These are phyloP conservation scores for Aplosporella prunicola DNA, from an alignment of 2,329 filamentous ascomycete genomes.

Conservation along the genomic window DNA sequence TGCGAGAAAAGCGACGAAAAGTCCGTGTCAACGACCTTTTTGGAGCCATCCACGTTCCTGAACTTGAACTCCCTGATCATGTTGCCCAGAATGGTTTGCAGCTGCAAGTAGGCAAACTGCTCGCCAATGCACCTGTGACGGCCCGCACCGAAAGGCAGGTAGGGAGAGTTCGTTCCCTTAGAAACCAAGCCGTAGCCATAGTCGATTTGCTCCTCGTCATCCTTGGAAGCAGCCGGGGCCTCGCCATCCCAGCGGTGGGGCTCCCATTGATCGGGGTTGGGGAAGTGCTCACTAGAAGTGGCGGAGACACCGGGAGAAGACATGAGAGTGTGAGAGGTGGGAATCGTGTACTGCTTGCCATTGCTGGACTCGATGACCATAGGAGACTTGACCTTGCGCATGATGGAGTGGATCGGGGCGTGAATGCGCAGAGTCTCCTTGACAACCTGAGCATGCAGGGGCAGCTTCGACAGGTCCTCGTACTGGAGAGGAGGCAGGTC, in stretches of 20 bases:
- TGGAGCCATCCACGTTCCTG: slow-evolving; percentile 61
- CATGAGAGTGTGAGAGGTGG: slow-evolving; percentile 70
- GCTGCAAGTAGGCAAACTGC: slow-evolving; percentile 88
- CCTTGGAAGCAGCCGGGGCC: slow-evolving; percentile 28
- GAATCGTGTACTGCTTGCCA: slow-evolving; percentile 74
- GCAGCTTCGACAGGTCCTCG: slow-evolving; percentile 68
- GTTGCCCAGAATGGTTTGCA: slow-evolving; percentile 73
- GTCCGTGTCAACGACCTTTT: slow-evolving; percentile 59
- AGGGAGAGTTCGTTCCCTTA: slow-evolving; percentile 83
- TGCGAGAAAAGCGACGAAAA: slow-evolving; percentile 32
- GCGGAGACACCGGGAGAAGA: slow-evolving; percentile 77
- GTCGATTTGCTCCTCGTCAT: slow-evolving; percentile 67
- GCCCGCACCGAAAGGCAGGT: slow-evolving; percentile 88
- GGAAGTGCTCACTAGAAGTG: slow-evolving; percentile 65
- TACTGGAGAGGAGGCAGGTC: slow-evolving; percentile 67
- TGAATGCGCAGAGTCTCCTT: slow-evolving; percentile 89
- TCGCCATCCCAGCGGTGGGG: slow-evolving; percentile 80
- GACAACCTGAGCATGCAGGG: slow-evolving; percentile 74
- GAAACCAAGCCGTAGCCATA: slow-evolving; percentile 90
- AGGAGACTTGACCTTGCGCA: slow-evolving; percentile 83
- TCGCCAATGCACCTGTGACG: slow-evolving; percentile 93
- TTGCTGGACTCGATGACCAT: slow-evolving; percentile 56
- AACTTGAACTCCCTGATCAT: slow-evolving; percentile 74
- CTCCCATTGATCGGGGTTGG: slow-evolving; percentile 73
- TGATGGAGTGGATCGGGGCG: slow-evolving; percentile 88